Base-by-base conservation (phyloP, 2,329 filamentous ascomycete genomes). In the Hypoxylon sp. region DNA sequence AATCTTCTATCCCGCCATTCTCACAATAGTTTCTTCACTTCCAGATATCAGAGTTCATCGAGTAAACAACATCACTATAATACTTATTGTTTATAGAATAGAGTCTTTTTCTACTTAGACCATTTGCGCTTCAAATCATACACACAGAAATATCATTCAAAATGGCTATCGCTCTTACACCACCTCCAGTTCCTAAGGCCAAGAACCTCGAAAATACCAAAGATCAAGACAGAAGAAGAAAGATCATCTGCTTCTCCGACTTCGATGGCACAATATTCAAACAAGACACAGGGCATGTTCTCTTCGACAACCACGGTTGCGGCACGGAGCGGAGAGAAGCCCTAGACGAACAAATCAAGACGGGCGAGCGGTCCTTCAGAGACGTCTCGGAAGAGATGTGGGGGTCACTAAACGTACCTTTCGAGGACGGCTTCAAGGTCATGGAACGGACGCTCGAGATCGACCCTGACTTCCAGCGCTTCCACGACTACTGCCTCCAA, bases 361-460 rank as follows among this genome's bases (percentile, higher is more conserved):
- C 79, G 3, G 90, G 90, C 75, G 86, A 90, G 75, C 85, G 89
- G 13, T 89, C 87, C 0, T 91, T 91, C 82, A 84, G 88, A 55
- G 89, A 91, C 3, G 88, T 90, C n/a, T 91, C 89, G 0, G 89
- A 91, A 70, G 89, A 91, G 77, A 90, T 91, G 86, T 91, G 89
- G 88, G 87, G 86, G 6, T 91, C 88, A 0, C 80, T 92, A 7
- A 83, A 87, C 67, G 85, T 91, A 0, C 88, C 89, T 1, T 91
- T 91, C 73, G 89, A 90, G 23, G 86, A 91, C 68, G 89, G 89
- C 13, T 91, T 91, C 79, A 82, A 86, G 60, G 81, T 90, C 30
- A 89, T 91, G 85, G 83, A 89, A 73, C 80, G 86, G 51, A 82
- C 82, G 0, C 83, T 91, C 28, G 85, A 89, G 32, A 89, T 91